phyloP scores from a whole-genome alignment of 768 basidiomycete species.

The Boletus coccyginus region DNA sequence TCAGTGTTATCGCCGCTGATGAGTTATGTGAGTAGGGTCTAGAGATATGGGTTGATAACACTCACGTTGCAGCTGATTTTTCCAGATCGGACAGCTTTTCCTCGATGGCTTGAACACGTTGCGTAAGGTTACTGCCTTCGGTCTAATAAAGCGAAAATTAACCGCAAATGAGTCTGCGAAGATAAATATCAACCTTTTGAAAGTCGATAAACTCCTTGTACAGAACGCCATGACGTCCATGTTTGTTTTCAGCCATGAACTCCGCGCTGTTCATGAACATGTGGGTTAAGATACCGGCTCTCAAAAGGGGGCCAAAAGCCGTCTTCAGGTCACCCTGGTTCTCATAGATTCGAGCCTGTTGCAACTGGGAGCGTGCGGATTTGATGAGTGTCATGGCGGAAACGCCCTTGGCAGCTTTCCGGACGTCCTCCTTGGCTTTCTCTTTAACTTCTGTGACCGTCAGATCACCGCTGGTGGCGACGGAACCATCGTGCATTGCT shows the following conservation, averaged over 20 bases:
- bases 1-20: slow-evolving; percentile 15
- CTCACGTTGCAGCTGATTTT: slow-evolving; percentile 33
- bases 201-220: slow-evolving; percentile 66
- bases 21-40: slow-evolving; percentile 8
- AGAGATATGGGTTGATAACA: slow-evolving; percentile 7
- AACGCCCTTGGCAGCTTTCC: slow-evolving; percentile 53
- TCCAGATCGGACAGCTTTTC: slow-evolving; percentile 46
- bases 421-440: slow-evolving; percentile 45
- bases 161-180: slow-evolving; percentile 1
- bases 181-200: slow-evolving; percentile 49
- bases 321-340: slow-evolving; percentile 56
- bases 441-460: slow-evolving; percentile 49
- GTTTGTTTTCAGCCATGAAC: slow-evolving; percentile 46
- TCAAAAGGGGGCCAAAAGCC: slow-evolving; percentile 59
- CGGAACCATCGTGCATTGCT: slow-evolving; percentile 42
- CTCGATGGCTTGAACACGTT: slow-evolving; percentile 45
- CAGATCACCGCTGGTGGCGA: slow-evolving; percentile 24
- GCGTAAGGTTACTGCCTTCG: slow-evolving; percentile 37
- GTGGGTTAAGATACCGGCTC: slow-evolving; percentile 56
- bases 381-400: slow-evolving; percentile 61
- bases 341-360: slow-evolving; percentile 51
- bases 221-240: slow-evolving; percentile 51
- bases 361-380: slow-evolving; percentile 56
- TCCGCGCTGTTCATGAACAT: slow-evolving; percentile 61
- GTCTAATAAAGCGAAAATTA: slow-evolving; percentile 28